Evolutionary conservation across 2,329 filamentous ascomycete species (phyloP), one percentile per base, ranked within the genome.

Genomic region (Metarhizium album): DNA sequence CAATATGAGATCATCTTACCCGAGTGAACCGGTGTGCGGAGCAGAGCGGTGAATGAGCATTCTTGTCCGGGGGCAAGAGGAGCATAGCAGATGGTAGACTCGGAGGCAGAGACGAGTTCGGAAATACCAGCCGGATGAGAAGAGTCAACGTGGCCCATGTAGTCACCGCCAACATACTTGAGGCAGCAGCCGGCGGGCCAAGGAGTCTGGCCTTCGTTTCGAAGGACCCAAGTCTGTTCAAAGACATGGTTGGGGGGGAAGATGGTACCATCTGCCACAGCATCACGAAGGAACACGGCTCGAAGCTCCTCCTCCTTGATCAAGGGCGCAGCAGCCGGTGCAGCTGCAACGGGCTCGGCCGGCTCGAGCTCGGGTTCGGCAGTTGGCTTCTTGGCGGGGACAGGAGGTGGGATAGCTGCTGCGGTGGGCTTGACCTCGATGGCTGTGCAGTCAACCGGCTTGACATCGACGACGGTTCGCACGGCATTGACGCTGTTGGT

Each of bases 1-100:
- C 93, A 98, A 77, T 96, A 96, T 2, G 93, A 97, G 62, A 95
- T 93, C 53, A 84, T 77, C 67, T 85, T 87, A 50, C 91, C 90
- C 50, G 81, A 70, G 46, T 86, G 86, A 48, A 74, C 69, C 16
- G 91, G 90, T 18, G 89, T 87, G 67, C 89, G 88, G 67, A 98
- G 82, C 42, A 84, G 73, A 35, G 96, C 86, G 37, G 86, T 88
- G 73, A 98, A 98, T 22, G 84, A 74, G 53, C 83, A 80, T 59
- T 85, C 80, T 64, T 91, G 79, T 29, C 88, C 89, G 37, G 87
- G 82, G 48, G 79, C 75, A 38, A 97, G 75, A 20, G 83, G 70
- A 24, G 76, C 74, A 54, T 81, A 79, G 65, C 88, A 82, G 51
- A 86, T 78, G 48, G 89, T 93, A 64, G 87, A 95, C 73, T 93